phyloP scores from a whole-genome alignment of 768 basidiomycete genomes.

The Amanita polypyramis region DNA sequence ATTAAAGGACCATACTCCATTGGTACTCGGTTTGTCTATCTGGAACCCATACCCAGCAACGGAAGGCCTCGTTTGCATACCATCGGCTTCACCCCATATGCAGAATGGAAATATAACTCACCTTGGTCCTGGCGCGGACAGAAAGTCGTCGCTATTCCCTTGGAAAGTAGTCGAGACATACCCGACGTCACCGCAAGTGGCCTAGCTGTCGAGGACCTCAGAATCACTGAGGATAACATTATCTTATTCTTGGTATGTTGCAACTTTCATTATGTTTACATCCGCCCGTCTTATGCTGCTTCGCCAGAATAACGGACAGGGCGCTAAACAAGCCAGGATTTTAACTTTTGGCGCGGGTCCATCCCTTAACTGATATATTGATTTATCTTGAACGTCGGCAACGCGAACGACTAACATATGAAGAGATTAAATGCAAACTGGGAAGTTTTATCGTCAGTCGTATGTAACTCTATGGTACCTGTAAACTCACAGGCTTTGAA shows the following conservation, averaged over 20 bases:
- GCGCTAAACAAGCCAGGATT: conserved; percentile 30
- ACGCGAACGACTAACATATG: not conserved
- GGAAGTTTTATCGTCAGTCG: not conserved
- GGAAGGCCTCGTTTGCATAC: conserved; percentile 23
- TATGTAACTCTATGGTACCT: not conserved
- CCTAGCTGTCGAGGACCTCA: conserved; percentile 36
- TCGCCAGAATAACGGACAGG: conserved; percentile 27
- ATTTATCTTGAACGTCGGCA: not conserved
- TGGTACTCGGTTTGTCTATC: conserved; percentile 36
- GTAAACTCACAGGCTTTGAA: not conserved
- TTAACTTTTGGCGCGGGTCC: conserved; percentile 31
- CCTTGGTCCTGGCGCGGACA: conserved; percentile 33
- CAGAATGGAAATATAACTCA: conserved; percentile 22
- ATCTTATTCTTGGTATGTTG: conserved; percentile 41
- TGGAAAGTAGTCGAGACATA: conserved; percentile 31
- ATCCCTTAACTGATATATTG: not conserved
- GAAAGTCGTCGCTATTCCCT: conserved; percentile 28
- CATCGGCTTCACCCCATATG: conserved; percentile 36
- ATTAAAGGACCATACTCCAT: conserved; percentile 32
- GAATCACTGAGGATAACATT: conserved; percentile 52
- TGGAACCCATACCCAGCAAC: conserved; percentile 22
- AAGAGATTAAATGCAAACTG: not conserved
- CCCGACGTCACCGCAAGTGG: conserved; percentile 34
- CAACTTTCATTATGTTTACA: not conserved
- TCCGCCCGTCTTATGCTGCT: not conserved